Evolutionary conservation across 305 asterid genomes (phyloP), one percentile per base, ranked within the genome.

Genomic region (Fraxinus ornus): DNA sequence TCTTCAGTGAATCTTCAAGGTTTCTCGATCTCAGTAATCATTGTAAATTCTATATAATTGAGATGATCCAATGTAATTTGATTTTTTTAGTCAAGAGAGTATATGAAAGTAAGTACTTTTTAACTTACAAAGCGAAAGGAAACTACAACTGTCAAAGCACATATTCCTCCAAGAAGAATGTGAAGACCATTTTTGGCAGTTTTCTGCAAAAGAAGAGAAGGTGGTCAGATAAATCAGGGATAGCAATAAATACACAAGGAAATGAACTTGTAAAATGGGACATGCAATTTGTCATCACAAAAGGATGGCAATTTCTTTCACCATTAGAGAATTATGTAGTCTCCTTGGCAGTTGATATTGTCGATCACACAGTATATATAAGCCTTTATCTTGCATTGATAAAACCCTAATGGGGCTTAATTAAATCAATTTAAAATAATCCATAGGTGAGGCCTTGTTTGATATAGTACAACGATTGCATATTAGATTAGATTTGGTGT

Each of bases 101-200:
- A 37, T 6, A 30, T 52, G 71, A 62, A 47, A 80, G 32, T 17
- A 81, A 75, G 76, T 72, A 81, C 77, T 32, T 70, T 21, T 73
- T 85, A 84, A 91, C 98, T 93, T 93, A 94, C 98, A 87, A 95
- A 93, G 57, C 98, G 97, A 87, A 93, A 93, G 94, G 90, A 92
- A 32, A 95, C 89, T 77, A 95, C 98, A 75, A 92, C 91, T 36
- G 97, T 90, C 90, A 95, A 89, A 55, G 98, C 98, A 83, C 98
- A 93, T 60, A 95, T 82, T 75, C 98, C 97, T 83, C 98, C 98
- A 79, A 95, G 98, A 89, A 95, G 97, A 85, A 95, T 88, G 84
- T 95, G 97, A 89, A 93, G 92, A 74, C 97, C 98, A 85, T 87
- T 93, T 88, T 88, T 93, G 80, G 98, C 98, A 83, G 98, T 91